Base-by-base conservation (phyloP, 331 rosid species). In the Saraca asoca region DNA sequence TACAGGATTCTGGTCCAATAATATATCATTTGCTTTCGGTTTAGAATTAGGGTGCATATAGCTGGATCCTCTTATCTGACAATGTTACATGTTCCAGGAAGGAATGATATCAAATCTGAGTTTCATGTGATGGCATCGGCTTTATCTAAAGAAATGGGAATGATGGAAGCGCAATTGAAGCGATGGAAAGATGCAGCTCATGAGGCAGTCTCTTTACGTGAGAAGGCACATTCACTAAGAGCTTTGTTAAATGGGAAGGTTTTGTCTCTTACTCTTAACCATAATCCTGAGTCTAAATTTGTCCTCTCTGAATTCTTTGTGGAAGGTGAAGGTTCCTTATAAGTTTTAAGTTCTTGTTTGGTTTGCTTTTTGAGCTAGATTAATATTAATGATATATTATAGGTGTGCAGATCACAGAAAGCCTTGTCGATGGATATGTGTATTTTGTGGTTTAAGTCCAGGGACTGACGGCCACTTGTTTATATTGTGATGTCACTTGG, bases 141-240 rank as follows among this genome's bases (percentile, higher is more conserved):
- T 15, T 82, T 94, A 80, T 84, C 97, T 67, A 94, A 86, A 72
- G 99, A 94, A 85, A 85, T 94, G 96, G 91, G 78, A 62, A 90
- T 94, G 97, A 83, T 94, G 96, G 95, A 94, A 81, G 85, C 83
- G 68, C 99, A 90, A 67, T 56, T 88, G 75, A 90, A 90, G 78
- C 83, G 91, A 62, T 94, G 99, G 97, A 81, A 90, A 72, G 90
- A 90, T 57, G 85, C 90, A 50, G 91, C 97, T 62, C 87, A 88
- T 41, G 96, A 90, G 69, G 87, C 95, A 31, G 84, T 80, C 33
- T 82, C 90, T 33, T 69, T 88, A 46, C 92, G 89, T 44, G 97
- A 88, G 68, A 83, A 88, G 75, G 83, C 85, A 24, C 80, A 86
- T 62, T 79, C 86, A 42, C 79, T 90, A 15, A 80, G 78, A 85